Evolutionary conservation across 2,329 filamentous ascomycete species (phyloP), one percentile per base, ranked within the genome.

Genomic region (Fusarium coffeatum): DNA sequence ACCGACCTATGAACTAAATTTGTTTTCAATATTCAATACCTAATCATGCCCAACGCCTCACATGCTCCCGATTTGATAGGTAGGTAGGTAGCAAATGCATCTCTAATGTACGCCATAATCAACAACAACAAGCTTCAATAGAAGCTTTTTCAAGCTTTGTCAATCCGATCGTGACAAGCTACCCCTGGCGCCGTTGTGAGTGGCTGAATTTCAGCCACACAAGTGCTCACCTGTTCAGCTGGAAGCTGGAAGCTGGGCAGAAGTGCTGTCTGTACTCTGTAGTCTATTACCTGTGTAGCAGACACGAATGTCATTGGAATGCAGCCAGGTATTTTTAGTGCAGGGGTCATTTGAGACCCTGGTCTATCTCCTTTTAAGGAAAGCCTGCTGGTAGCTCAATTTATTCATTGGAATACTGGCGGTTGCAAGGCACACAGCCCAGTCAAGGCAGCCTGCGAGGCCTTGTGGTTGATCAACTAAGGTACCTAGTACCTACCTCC

Each of bases 381-480:
- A 71, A 71, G 64, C 60, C 59, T 47, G 41, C 45, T 45, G 15
- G 54, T 40, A 57, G 40, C 27, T 64, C 51, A 57, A 57, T 37
- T 42, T 25, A n/a, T 53, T 28, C 49, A 41, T 28, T 42, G 13
- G 27, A 41, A n/a, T 53, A 62, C 32, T 43, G 20, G 23, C 42
- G 18, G 28, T 40, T 48, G 30, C 47, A 66, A 60, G 61, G 23
- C 28, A 60, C 47, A 48, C 61, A 64, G 37, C 42, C 68, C 48
- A 47, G 37, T 51, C 55, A 56, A 71, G 68, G 68, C 68, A 58
- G 68, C 40, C 59, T 34, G 32, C 64, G 55, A 69, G 68, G 64
- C 68, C 34, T 68, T 71, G 34, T 37, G 49, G 22, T 34, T 40
- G 48, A 37, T 37, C 34, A 37, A 37, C 18, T 10, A 18, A 34